These are phyloP conservation scores for Myxozyma melibiosi DNA, from an alignment of 805 yeast species.

Conservation along the genomic window DNA sequence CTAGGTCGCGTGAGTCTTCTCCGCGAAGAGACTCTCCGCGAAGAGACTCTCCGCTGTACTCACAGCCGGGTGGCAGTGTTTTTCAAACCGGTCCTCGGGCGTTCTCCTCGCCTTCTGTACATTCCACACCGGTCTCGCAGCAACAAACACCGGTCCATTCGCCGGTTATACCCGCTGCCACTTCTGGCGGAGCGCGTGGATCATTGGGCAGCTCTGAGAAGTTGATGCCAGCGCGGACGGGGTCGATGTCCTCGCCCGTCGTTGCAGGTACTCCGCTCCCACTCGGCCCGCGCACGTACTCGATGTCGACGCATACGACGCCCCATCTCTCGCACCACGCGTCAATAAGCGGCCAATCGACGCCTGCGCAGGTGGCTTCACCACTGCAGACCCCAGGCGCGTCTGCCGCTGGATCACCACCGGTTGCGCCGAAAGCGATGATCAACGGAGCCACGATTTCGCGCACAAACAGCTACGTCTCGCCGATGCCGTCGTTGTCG, in stretches of 20 bases:
- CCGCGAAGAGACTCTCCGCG: conserved; percentile 10
- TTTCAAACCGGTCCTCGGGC: conserved; percentile 12
- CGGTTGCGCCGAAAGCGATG: conserved; percentile 31
- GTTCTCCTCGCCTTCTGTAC: background rate
- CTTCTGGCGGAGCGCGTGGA: background rate
- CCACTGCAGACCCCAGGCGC: background rate
- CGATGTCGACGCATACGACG: conserved; percentile 9
- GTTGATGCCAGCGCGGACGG: background rate
- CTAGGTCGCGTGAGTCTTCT: conserved; percentile 2
- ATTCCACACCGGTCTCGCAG: background rate
- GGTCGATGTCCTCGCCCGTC: background rate
- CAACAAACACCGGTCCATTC: conserved; percentile 4
- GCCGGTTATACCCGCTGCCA: background rate
- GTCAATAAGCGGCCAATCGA: conserved; percentile 1
- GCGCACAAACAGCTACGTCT: conserved; percentile 1
- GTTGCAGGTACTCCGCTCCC: conserved; percentile 9
- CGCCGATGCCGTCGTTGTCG: background rate
- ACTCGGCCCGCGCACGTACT: conserved; percentile 18
- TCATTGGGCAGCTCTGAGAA: no score
- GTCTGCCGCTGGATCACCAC: conserved; percentile 13
- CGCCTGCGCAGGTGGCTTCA: background rate
- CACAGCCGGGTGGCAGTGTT: background rate
- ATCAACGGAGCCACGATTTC: conserved; percentile 10
- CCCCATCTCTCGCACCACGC: conserved; percentile 4
- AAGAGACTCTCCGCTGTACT: no score